Percentiles rank a stretch among this genome's conserved stretches.
phyloP scores from a whole-genome alignment of 441 rosid species.

The Populus hybrid region DNA sequence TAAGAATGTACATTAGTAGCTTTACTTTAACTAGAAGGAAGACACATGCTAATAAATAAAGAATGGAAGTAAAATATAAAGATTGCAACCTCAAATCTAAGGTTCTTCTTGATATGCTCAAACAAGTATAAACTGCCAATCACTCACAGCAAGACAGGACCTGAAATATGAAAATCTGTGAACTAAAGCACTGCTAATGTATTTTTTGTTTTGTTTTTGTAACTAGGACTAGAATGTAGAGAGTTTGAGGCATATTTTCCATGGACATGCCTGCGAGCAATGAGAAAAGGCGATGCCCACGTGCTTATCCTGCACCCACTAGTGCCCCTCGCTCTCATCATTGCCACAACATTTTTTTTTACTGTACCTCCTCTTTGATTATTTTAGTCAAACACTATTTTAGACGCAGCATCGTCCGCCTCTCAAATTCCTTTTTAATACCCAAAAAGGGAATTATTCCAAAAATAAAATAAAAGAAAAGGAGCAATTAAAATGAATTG shows the following conservation, averaged over 20 bases:
- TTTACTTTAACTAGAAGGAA: slow-evolving; percentile 15
- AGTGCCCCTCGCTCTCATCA: slow-evolving; percentile 54
- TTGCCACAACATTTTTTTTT: slow-evolving; percentile 32
- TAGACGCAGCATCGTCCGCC: slow-evolving; percentile 35
- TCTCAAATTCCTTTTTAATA: slow-evolving; percentile 17
- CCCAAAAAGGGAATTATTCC: not conserved
- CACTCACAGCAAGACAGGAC: slow-evolving; percentile 22
- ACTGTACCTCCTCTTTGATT: slow-evolving; percentile 24
- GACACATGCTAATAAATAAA: not conserved
- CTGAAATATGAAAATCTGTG: slow-evolving; percentile 13
- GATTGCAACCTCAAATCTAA: slow-evolving; percentile 32
- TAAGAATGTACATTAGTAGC: not conserved
- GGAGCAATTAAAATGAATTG: no score
- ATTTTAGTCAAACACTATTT: slow-evolving; percentile 47
- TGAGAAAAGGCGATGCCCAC: slow-evolving; percentile 57
- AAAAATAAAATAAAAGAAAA: no score
- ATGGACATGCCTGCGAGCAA: slow-evolving; percentile 61
- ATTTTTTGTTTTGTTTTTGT: not conserved
- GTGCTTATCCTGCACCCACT: slow-evolving; percentile 72
- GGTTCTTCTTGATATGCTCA: slow-evolving; percentile 27
- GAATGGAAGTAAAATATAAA: slow-evolving; percentile 13
- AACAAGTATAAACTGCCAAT: slow-evolving; percentile 25
- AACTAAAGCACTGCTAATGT: not conserved
- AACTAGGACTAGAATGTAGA: slow-evolving; percentile 13
- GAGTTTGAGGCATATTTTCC: slow-evolving; percentile 15